phyloP scores from a whole-genome alignment of 345 rosid genomes.

The Eucalyptus pumila region DNA sequence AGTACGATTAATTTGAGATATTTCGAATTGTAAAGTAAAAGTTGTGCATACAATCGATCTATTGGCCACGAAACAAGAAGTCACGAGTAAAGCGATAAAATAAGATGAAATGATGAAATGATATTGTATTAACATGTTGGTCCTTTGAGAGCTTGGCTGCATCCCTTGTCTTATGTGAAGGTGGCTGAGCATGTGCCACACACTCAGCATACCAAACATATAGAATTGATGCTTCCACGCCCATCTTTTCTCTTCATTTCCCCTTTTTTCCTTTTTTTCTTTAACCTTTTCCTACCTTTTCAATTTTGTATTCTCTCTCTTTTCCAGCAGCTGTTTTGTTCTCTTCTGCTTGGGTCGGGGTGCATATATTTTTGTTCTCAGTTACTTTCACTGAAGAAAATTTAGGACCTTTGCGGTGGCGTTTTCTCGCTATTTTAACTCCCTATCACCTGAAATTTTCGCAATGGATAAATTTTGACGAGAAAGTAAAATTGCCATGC shows the following conservation, averaged over 20 bases:
- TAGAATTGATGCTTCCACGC: neutral
- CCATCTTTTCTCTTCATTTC: neutral
- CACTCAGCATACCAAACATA: neutral
- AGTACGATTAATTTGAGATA: neutral
- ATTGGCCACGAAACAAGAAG: neutral
- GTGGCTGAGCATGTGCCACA: neutral
- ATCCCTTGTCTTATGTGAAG: neutral
- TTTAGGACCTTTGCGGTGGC: neutral
- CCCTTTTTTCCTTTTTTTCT: neutral
- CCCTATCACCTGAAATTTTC: neutral
- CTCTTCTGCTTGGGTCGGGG: neutral
- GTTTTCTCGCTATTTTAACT: neutral
- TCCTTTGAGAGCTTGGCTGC: neutral
- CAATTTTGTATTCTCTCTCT: neutral
- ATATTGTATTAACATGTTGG: neutral
- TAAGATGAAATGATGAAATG: neutral
- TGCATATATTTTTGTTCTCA: neutral
- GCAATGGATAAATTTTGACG: fast-evolving
- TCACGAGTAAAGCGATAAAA: neutral
- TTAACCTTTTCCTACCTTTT: neutral
- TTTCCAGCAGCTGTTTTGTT: neutral
- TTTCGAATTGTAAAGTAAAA: neutral
- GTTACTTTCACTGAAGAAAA: neutral
- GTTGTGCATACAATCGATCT: neutral
- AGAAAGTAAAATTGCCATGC: neutral